Base-by-base conservation (phyloP, 1,284 basidiomycete genomes). In the Rhizoctonia solani region DNA sequence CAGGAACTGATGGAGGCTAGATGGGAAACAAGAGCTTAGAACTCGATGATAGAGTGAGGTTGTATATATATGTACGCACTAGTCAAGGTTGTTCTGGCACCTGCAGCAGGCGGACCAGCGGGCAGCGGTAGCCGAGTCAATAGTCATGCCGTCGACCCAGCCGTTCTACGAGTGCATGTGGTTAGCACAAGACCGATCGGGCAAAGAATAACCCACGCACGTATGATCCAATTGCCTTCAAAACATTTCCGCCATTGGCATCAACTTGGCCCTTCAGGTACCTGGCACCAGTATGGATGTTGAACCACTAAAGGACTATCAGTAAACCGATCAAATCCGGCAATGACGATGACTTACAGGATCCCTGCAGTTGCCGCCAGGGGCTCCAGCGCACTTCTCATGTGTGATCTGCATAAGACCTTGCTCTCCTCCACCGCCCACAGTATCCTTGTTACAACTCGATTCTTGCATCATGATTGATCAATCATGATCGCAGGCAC, bases 391-490 rank as follows among this genome's bases (percentile, higher is more conserved):
- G 73, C 92, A 95, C 77, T 95, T 95, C 72, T 90, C 89, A 53
- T 79, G 75, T n/a, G 88, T 89, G 72, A 94, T 82, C 77, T 95
- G 92, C 92, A 95, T 94, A 61, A 83, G 71, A 46, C 92, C 93
- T 72, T 89, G 86, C 75, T 94, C 93, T 61, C 91, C 90, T 13
- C 21, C 89, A 25, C 87, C 89, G 67, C 93, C 93, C 49, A 86
- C 80, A 4, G 82, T 84, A n/a, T 78, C 69, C 1, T 87, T 82
- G 71, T 89, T 86, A 80, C 93, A 95, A 53, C 82, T 79, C 46
- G 85, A 87, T 77, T 90, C 89, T 75, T 89, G 87, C 87, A 95
- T 89, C 39, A 92, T 92, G 71, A 95, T 89, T 0, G 92, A 83
- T 92, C 92, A 49, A 95, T 77, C 72, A 95, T 79, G 74, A 93